Evolutionary conservation across 257 asterid genomes (phyloP).

Genomic region (Buddleja alternifolia): DNA sequence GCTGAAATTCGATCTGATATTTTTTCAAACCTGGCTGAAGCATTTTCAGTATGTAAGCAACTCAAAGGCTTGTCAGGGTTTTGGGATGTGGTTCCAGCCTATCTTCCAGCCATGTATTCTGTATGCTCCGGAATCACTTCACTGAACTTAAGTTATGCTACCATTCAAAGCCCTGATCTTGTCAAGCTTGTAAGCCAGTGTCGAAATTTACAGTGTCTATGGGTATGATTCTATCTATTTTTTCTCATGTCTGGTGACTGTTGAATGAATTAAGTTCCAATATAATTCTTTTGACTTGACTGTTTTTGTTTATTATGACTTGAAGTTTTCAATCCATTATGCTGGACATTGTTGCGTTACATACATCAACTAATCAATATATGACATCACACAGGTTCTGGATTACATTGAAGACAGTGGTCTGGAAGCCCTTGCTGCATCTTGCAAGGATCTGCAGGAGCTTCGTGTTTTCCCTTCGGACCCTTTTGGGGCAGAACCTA

Average conservation of each 20-base stretch:
- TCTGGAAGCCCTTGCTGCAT: conserved; percentile 69
- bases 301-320: neutral
- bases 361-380: neutral
- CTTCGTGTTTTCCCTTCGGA: conserved; percentile 96
- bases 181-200: conserved; percentile 73
- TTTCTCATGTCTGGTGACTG: neutral
- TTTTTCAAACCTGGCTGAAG: conserved; percentile 60
- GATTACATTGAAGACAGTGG: conserved; percentile 93
- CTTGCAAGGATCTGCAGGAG: conserved; percentile 87
- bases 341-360: neutral
- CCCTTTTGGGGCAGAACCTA: conserved; percentile 79
- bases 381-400: conserved; percentile 56
- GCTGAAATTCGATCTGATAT: conserved; percentile 60
- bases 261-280: neutral
- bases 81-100: conserved; percentile 90
- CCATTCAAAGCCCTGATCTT: conserved; percentile 70
- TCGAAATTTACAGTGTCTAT: conserved; percentile 72
- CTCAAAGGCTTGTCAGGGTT: conserved; percentile 84
- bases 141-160: conserved; percentile 79
- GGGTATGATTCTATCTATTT: conserved; percentile 55
- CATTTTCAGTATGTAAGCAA: conserved; percentile 73
- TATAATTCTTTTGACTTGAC: neutral
- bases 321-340: neutral
- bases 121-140: conserved; percentile 72
- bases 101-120: conserved; percentile 77